Evolutionary conservation across 2,329 filamentous ascomycete species (phyloP), one percentile per base, ranked within the genome.

Genomic region (Botryotinia globosa): DNA sequence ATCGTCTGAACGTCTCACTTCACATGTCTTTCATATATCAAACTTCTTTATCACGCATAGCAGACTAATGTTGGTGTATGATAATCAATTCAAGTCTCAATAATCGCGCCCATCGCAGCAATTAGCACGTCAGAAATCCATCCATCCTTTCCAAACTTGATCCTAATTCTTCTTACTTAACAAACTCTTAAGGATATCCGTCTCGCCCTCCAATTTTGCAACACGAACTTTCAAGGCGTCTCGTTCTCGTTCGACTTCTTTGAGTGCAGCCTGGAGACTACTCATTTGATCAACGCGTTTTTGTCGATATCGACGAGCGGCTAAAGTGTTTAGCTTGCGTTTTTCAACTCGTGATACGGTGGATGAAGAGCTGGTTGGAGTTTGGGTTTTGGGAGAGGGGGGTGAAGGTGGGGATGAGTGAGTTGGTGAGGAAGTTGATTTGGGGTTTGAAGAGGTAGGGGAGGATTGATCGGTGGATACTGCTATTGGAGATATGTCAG

Each of bases 291-390:
- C 90, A 48, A 92, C 85, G 63, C 90, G 88, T 80, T 91, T 91
- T 80, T 92, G 90, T 39, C 91, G 88, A 79, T 92, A 92, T 74
- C 90, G 89, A 74, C 89, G 86, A 44, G 91, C 91, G n/a, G 91
- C 90, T 74, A 91, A 85, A 22, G 90, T 92, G 81, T 93, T 92
- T 74, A 88, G 87, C 74, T 88, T 87, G 42, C 91, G 89, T 81
- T 92, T 92, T 48, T 80, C 74, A 48, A 79, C 69, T 64, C 74
- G 74, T 54, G 71, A 73, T 25, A 56, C 63, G 42, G 63, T 37
- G 34, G 48, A 37, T 56, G 72, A 56, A 45, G 72, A 37, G 65
- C 73, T 66, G 63, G 72, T 66, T 54, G 42, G 68, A 62, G 69
- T 69, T 56, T 58, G 34, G 61, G 5, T 51, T 16, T 32, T 51